Percentiles rank a stretch among this genome's conserved stretches.
Evolutionary conservation across 164 flowering plant genomes (phyloP).

Genomic region (Cinnamomum chago): DNA sequence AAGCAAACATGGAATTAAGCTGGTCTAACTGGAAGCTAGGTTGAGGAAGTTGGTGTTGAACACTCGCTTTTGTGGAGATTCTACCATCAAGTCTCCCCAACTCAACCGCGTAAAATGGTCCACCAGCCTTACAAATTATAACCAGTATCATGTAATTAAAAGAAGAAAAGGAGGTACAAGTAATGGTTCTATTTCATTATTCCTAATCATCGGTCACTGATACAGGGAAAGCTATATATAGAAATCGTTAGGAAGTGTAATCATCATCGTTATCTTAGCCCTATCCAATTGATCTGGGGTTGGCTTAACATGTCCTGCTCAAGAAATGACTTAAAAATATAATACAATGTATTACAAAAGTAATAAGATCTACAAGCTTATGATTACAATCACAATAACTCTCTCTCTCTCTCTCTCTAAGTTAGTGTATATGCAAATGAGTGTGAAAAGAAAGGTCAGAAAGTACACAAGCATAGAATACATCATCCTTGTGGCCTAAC

Average conservation of each 20-base stretch:
- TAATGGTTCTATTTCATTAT: neutral
- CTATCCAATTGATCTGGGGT: neutral
- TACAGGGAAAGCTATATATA: neutral
- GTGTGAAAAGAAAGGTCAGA: no score
- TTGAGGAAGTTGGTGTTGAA: slow-evolving; percentile 40
- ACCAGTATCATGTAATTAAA: no score
- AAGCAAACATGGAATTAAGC: slow-evolving; percentile 41
- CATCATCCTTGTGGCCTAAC: no score
- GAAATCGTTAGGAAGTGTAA: neutral
- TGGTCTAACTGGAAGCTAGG: slow-evolving; percentile 47
- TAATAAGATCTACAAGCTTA: no score
- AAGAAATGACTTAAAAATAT: no score
- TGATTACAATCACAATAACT: no score
- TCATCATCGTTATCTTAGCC: neutral
- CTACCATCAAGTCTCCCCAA: slow-evolving; percentile 61
- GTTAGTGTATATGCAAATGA: no score
- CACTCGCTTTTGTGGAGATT: slow-evolving; percentile 39
- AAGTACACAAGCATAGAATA: no score
- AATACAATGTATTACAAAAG: no score
- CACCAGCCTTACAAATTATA: slow-evolving; percentile 38
- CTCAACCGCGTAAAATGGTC: slow-evolving; percentile 55
- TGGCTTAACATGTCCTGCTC: neutral
- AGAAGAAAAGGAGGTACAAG: neutral
- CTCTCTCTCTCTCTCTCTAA: no score
- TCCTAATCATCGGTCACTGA: no score